These are phyloP conservation scores for Penicillium concentricum DNA, from an alignment of 2,329 filamentous ascomycete genomes.

Conservation along the genomic window DNA sequence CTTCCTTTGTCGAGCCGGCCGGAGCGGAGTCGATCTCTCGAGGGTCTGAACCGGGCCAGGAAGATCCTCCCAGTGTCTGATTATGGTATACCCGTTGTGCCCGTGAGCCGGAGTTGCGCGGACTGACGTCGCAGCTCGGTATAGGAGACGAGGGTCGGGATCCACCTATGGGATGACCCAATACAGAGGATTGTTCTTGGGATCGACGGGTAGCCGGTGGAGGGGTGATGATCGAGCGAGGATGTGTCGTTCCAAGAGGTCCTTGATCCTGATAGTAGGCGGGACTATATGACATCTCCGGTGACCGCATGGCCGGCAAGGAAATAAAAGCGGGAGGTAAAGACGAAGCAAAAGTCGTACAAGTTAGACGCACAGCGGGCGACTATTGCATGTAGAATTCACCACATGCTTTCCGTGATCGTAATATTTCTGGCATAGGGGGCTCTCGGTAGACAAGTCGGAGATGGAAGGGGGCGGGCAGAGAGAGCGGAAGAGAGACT, in stretches of 20 bases:
- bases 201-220: constrained; percentile 20
- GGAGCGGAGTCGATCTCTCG: constrained; percentile 24
- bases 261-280: constrained; percentile 34
- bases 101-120: constrained; percentile 26
- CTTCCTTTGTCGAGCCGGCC: constrained; percentile 33
- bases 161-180: constrained; percentile 7
- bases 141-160: constrained; percentile 15
- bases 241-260: constrained; percentile 24
- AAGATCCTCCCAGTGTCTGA: constrained; percentile 14
- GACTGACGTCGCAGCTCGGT: constrained; percentile 16
- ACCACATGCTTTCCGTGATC: constrained; percentile 20
- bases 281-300: constrained; percentile 39
- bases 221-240: constrained; percentile 20
- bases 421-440: constrained; percentile 4
- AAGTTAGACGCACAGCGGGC: constrained; percentile 20
- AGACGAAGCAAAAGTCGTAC: constrained; percentile 17
- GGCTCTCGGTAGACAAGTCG: constrained; percentile 9
- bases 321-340: constrained; percentile 10
- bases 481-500: constrained; percentile 12
- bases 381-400: constrained; percentile 19
- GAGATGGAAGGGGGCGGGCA: constrained; percentile 5
- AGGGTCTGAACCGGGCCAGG: constrained; percentile 19
- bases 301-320: constrained; percentile 29
- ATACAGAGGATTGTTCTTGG: constrained; percentile 20
- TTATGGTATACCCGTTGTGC: constrained; percentile 21